Conservation (phyloP, 2,329 filamentous ascomycete species). For the Ceratocystis papillata region DNA sequence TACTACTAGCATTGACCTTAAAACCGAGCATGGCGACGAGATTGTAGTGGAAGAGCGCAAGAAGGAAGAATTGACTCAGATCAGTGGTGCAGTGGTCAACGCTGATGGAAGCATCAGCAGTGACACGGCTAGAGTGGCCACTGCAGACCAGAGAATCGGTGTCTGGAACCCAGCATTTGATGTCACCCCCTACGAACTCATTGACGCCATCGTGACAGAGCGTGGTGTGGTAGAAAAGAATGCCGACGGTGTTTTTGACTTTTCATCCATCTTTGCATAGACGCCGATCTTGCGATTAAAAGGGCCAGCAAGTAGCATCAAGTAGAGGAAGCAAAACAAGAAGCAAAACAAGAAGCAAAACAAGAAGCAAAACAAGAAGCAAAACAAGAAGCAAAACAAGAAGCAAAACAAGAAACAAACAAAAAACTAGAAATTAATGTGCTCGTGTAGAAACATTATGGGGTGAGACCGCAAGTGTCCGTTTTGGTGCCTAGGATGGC, state of each 20-base stretch:
- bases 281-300: too few relatives aligned
- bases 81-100: constrained; percentile 63
- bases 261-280: constrained; percentile 17
- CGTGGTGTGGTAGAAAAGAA: constrained; percentile 75
- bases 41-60: constrained; percentile 89
- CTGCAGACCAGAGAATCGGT: constrained; percentile 63
- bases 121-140: constrained; percentile 58
- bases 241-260: constrained; percentile 55
- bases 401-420: too few relatives aligned
- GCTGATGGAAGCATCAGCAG: constrained; percentile 54
- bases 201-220: constrained; percentile 92
- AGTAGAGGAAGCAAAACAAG: too few relatives aligned
- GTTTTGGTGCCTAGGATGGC: too few relatives aligned
- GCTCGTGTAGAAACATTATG: too few relatives aligned
- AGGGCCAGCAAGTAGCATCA: too few relatives aligned
- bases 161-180: constrained; percentile 99
- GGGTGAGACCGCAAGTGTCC: too few relatives aligned
- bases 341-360: too few relatives aligned
- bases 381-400: too few relatives aligned
- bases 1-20: constrained; percentile 82
- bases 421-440: too few relatives aligned
- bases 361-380: too few relatives aligned
- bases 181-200: constrained; percentile 76
- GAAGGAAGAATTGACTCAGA: constrained; percentile 68
- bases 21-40: constrained; percentile 61